Evolutionary conservation across 2,329 filamentous ascomycete species (phyloP).

Genomic region (Colletotrichum trifolii): DNA sequence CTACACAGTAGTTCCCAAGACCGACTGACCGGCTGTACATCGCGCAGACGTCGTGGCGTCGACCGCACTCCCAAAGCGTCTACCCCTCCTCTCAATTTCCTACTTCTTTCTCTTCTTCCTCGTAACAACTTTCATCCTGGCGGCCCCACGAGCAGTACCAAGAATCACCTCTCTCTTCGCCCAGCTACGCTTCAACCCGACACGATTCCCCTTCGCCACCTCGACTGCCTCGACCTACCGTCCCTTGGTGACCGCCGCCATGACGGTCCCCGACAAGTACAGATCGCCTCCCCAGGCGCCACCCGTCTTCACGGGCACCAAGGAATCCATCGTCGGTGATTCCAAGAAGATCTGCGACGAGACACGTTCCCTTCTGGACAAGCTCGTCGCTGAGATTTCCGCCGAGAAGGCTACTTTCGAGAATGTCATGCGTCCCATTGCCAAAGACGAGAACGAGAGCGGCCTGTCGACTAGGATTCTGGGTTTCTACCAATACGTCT

Average conservation of each 20-base stretch:
- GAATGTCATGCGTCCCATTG: slow-evolving; percentile 73
- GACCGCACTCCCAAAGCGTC: slow-evolving; percentile 38
- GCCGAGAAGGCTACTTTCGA: slow-evolving; percentile 63
- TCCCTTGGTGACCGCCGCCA: slow-evolving; percentile 62
- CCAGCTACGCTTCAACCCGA: slow-evolving; percentile 60
- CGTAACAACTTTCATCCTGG: slow-evolving; percentile 71
- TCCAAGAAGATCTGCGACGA: slow-evolving; percentile 73
- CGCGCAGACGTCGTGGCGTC: slow-evolving; percentile 51
- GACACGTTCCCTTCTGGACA: slow-evolving; percentile 73
- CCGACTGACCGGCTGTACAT: slow-evolving; percentile 20
- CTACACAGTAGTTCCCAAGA: background rate
- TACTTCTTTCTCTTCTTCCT: slow-evolving; percentile 67
- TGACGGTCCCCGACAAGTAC: slow-evolving; percentile 73
- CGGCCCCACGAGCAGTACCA: slow-evolving; percentile 67
- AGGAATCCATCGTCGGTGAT: slow-evolving; percentile 73
- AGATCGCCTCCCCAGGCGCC: slow-evolving; percentile 81
- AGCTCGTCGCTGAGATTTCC: slow-evolving; percentile 71
- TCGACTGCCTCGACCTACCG: slow-evolving; percentile 42
- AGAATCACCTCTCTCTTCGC: slow-evolving; percentile 69
- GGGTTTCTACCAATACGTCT: slow-evolving; percentile 85
- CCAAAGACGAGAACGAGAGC: slow-evolving; percentile 76
- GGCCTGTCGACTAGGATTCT: slow-evolving; percentile 72
- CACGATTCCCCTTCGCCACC: slow-evolving; percentile 43
- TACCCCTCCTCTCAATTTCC: slow-evolving; percentile 47
- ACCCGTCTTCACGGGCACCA: slow-evolving; percentile 80